Percentiles rank a stretch among this genome's conserved stretches.
Evolutionary conservation across 805 yeast genomes (phyloP).

Genomic region (Schwanniomyces occidentalis): DNA sequence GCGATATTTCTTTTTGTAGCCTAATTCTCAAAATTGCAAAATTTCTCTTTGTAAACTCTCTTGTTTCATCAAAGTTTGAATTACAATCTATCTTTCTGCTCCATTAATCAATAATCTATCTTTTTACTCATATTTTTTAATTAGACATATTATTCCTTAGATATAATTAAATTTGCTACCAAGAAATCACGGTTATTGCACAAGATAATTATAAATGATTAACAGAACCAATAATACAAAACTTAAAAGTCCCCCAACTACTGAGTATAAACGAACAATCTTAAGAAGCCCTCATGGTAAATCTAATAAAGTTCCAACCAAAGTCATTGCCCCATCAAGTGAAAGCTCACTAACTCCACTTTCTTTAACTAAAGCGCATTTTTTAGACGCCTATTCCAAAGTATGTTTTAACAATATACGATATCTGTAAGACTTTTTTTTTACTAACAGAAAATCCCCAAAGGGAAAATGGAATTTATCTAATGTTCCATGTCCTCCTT

Average conservation of each 20-base stretch:
- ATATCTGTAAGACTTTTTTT: background rate
- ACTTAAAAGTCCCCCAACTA: constrained; percentile 1
- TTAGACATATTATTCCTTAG: too few relatives aligned
- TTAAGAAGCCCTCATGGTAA: too few relatives aligned
- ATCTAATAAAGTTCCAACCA: constrained; percentile 1
- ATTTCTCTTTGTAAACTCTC: too few relatives aligned
- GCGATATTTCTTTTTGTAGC: too few relatives aligned
- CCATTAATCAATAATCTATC: too few relatives aligned
- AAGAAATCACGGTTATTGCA: background rate
- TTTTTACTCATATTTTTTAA: too few relatives aligned
- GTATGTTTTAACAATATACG: constrained; percentile 23
- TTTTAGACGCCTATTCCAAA: constrained; percentile 53
- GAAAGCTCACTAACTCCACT: constrained; percentile 21
- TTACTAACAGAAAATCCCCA: constrained; percentile 20
- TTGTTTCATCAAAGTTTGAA: too few relatives aligned
- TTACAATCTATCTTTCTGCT: too few relatives aligned
- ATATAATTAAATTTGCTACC: too few relatives aligned
- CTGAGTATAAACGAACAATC: constrained; percentile 2
- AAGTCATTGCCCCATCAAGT: constrained; percentile 19
- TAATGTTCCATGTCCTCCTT: constrained; percentile 54
- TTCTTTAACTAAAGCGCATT: constrained; percentile 48
- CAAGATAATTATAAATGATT: constrained; percentile 7
- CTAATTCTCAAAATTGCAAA: too few relatives aligned
- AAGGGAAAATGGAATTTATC: constrained; percentile 59
- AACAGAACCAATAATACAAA: constrained; percentile 10